A percentile compares a stretch with the other conserved stretches of the same genome.
Conservation (phyloP, 1,284 basidiomycete genomes). For the Hypsizygus ulmarius region DNA sequence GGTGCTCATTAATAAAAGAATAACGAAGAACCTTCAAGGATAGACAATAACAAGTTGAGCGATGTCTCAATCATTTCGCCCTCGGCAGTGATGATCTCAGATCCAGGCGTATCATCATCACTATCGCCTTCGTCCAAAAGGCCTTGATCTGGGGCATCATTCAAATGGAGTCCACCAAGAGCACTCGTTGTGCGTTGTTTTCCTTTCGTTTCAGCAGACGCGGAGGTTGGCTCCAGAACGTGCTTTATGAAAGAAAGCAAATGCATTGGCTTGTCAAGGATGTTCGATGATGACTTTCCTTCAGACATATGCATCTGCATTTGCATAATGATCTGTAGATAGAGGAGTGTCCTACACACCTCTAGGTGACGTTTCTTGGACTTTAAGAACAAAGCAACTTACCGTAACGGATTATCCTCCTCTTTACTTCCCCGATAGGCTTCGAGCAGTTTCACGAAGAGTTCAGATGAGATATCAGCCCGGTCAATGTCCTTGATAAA, state of each 20-base stretch:
- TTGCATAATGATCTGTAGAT: constrained; percentile 75
- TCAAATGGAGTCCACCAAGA: constrained; percentile 1
- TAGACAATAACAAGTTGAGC: constrained; percentile 73
- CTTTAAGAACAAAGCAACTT: constrained; percentile 16
- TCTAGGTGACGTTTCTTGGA: not conserved
- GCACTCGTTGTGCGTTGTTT: not conserved
- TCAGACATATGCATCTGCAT: constrained; percentile 69
- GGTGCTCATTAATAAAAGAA: not conserved
- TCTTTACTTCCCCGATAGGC: constrained; percentile 56
- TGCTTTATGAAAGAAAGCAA: constrained; percentile 79
- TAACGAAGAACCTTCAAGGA: constrained; percentile 70
- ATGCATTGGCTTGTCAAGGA: constrained; percentile 71
- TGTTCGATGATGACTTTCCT: constrained; percentile 52
- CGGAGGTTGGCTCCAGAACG: constrained; percentile 41
- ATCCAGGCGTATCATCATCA: constrained; percentile 55
- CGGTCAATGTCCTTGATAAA: constrained; percentile 67
- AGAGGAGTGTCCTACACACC: constrained; percentile 45
- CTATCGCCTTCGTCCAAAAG: constrained; percentile 46
- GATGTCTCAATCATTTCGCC: constrained; percentile 76
- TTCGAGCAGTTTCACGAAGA: constrained; percentile 76
- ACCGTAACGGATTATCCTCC: constrained; percentile 55
- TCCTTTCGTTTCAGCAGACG: not conserved
- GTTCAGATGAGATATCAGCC: constrained; percentile 62
- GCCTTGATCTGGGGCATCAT: constrained; percentile 27
- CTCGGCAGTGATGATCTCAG: constrained; percentile 39